Evolutionary conservation across 2,329 filamentous ascomycete genomes (phyloP).

Genomic region (Diaporthe batatas): DNA sequence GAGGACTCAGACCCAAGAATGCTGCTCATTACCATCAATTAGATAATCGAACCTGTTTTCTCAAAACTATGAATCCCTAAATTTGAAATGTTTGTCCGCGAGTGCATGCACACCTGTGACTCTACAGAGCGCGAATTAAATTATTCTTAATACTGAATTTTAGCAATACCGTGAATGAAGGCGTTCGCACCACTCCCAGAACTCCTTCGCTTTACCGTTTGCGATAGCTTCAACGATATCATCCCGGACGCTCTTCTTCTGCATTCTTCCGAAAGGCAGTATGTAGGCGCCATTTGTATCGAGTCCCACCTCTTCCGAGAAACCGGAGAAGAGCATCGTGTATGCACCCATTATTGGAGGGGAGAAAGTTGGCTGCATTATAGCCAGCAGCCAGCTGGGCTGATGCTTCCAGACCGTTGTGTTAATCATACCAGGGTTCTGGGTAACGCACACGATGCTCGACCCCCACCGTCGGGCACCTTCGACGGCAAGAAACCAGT

Average conservation of each 20-base stretch:
- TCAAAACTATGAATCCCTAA: too few relatives aligned
- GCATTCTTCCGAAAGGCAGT: slow-evolving; percentile 38
- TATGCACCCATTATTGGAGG: slow-evolving; percentile 35
- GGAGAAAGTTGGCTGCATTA: slow-evolving; percentile 35
- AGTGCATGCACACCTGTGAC: too few relatives aligned
- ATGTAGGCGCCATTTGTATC: slow-evolving; percentile 39
- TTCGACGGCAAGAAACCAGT: slow-evolving; percentile 39
- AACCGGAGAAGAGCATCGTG: slow-evolving; percentile 39
- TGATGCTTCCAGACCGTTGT: slow-evolving; percentile 40
- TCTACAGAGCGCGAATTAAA: not conserved
- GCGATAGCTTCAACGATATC: slow-evolving; percentile 36
- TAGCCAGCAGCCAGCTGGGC: slow-evolving; percentile 32
- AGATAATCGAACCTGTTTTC: not conserved
- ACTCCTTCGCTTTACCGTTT: slow-evolving; percentile 32
- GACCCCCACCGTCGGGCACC: slow-evolving; percentile 35
- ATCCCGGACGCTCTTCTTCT: slow-evolving; percentile 33
- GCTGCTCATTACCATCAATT: slow-evolving; percentile 9
- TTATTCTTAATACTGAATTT: not conserved
- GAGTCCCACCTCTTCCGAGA: slow-evolving; percentile 32
- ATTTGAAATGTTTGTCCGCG: too few relatives aligned
- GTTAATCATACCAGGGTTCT: slow-evolving; percentile 42
- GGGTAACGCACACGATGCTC: slow-evolving; percentile 37
- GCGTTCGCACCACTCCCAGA: slow-evolving; percentile 41
- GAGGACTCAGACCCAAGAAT: slow-evolving; percentile 21
- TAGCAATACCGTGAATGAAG: not conserved